Base-by-base conservation (phyloP, 768 basidiomycete species). In the Suillus plorans region DNA sequence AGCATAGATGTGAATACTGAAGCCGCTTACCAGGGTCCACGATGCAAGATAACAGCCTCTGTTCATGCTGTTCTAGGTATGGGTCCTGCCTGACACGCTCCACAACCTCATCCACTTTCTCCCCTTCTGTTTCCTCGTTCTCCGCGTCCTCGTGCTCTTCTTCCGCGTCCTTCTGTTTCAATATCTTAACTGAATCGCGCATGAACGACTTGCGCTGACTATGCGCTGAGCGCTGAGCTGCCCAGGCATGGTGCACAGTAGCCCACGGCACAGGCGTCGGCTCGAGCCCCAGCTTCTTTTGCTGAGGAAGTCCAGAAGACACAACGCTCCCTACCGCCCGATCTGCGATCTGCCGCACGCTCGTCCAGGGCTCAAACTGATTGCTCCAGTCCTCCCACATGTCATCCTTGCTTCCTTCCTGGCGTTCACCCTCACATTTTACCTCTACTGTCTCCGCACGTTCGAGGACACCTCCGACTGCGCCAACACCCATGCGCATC, bases 401-500 rank as follows among this genome's bases (percentile, higher is more conserved):
- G 64, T 77, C 76, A 22, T 67, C 62, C 25, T 65, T 50, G 28
- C 28, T 22, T 49, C 49, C 68, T 9, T 64, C 61, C 60, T 44
- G 22, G 45, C 31, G 5, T 22, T n/a, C 56, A 22, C 10, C 62
- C 25, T 65, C 70, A 13, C 25, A 55, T 13, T 70, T 68, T 22
- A 61, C 63, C 42, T 67, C 49, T 25, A 42, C 13, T 31, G 22
- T 41, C 6, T 34, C 63, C 4, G 63, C 65, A 34, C 73, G 68
- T 53, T 86, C 87, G 7, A 93, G 71, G 8, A 79, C 70, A 13
- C 93, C 94, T 12, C 93, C 93, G 8, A 92, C 82, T 0, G 85
- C 84, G 41, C 89, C 90, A 44, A 94, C 81, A 6, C 86, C 93
- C 87, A 93, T 92, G n/a, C 91, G 85, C 82, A 92, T 89, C 0